Conservation (phyloP, 495 filamentous ascomycete genomes). For the Saxophila tyrrhenica region DNA sequence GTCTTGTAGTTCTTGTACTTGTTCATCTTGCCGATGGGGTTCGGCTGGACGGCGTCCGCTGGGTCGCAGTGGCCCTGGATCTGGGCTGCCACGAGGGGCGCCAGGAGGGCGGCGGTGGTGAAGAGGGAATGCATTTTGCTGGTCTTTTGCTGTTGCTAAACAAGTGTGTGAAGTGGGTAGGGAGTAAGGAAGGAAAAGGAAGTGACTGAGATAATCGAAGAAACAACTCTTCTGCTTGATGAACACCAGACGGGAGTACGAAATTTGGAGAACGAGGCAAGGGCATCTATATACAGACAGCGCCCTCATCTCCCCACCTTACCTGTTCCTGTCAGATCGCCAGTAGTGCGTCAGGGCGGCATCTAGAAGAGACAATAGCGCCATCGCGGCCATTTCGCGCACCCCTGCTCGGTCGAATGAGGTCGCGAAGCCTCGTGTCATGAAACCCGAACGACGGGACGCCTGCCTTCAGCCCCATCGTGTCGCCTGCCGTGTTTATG, state of each 20-base stretch:
- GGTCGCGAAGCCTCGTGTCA: background rate
- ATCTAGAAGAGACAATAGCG: too few relatives aligned
- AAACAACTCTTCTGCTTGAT: background rate
- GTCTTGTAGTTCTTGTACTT: background rate
- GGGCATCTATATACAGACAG: background rate
- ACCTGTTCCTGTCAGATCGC: background rate
- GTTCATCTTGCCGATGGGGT: background rate
- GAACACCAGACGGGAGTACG: too few relatives aligned
- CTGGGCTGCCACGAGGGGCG: background rate
- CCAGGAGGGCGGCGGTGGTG: background rate
- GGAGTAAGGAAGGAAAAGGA: too few relatives aligned
- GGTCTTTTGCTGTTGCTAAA: background rate
- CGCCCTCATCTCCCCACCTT: background rate
- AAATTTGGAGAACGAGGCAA: too few relatives aligned
- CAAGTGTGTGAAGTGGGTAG: background rate
- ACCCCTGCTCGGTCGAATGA: background rate
- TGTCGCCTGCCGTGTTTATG: too few relatives aligned
- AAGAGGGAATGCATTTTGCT: background rate
- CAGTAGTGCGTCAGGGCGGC: background rate
- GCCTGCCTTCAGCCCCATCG: background rate
- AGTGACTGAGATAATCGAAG: background rate
- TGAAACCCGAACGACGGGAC: background rate
- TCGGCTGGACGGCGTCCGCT: background rate
- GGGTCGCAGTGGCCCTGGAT: slow-evolving; percentile 1
- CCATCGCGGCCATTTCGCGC: too few relatives aligned